Conservation (phyloP, 257 asterid genomes). For the Osmanthus fragrans region DNA sequence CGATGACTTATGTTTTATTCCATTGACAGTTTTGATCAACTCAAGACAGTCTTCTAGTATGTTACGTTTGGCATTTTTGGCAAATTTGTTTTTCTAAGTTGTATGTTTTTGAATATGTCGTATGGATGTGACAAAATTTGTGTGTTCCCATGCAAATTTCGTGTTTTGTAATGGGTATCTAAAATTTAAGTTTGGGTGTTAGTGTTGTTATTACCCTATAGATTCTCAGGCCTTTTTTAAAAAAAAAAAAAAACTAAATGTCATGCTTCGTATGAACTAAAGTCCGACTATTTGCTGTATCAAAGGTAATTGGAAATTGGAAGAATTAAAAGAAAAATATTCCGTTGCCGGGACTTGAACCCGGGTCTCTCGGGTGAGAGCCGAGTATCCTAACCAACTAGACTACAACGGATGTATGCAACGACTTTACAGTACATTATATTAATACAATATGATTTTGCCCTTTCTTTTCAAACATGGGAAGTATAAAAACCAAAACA, state of each 20-base stretch:
- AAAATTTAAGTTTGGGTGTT: too few species aligned
- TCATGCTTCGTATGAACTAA: too few species aligned
- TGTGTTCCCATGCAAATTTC: background rate
- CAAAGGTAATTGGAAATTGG: background rate
- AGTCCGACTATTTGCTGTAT: too few species aligned
- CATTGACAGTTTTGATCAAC: background rate
- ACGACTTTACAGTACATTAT: too few species aligned
- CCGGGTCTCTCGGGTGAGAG: slow-evolving; percentile 62
- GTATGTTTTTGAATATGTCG: too few species aligned
- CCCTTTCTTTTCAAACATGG: background rate
- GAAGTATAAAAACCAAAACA: too few species aligned
- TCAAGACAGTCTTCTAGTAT: background rate
- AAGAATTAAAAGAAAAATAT: background rate
- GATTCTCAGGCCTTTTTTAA: too few species aligned
- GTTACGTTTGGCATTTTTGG: background rate
- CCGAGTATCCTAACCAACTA: slow-evolving; percentile 60
- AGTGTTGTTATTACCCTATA: too few species aligned
- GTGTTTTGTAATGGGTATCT: background rate
- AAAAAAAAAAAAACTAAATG: too few species aligned
- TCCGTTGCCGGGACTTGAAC: slow-evolving; percentile 72
- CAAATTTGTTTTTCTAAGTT: too few species aligned
- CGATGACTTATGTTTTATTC: background rate
- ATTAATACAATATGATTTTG: too few species aligned
- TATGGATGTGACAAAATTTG: too few species aligned
- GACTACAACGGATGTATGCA: slow-evolving; percentile 45